Base-by-base conservation (phyloP, 345 rosid species). In the Tarenaya hassleriana region DNA sequence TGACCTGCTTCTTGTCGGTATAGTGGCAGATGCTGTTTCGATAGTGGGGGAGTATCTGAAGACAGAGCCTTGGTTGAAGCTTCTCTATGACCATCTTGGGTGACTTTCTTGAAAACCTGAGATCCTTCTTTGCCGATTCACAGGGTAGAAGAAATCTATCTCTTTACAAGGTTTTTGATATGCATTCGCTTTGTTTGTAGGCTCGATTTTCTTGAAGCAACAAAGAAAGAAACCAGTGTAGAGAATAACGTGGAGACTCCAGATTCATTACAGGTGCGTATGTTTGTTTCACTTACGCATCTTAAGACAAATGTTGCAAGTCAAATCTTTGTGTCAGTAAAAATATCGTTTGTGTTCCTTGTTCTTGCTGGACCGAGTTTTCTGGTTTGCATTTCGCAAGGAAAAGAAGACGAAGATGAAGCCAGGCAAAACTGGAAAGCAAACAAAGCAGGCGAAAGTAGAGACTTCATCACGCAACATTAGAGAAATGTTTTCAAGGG, bases 401-500 rank as follows among this genome's bases (percentile, higher is more conserved):
- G 46, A 16, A 75, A 24, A 80, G 67, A 72, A 44, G 52, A 41
- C 34, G 11, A 81, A 65, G 7, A 77, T 47, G 41, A 86, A 70
- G 71, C 52, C 60, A 4, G 61, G 55, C 47, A 74, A 68, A 69
- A 56, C 17, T 53, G 75, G 68, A 41, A 86, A 63, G 70, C 86
- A 70, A 70, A 57, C 73, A 33, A 86, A 82, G 61, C 83, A 74
- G 69, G 77, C 75, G 2, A 86, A 80, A 68, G 29, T 73, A 21
- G 96, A 80, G 85, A 80, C 87, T 1, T 85, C 80, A 61, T 86
- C 92, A 50, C 68, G 58, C 71, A 86, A 78, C 71, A 86, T 86
- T 53, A 82, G 58, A 67, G 98, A 86, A 35, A 86, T 91, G 97
- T 90, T 90, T 51, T 54, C 72, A 61, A 80, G 90, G 73, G 92